These are phyloP conservation scores for Theobroma cacao DNA, from an alignment of 345 rosid species.

Conservation along the genomic window DNA sequence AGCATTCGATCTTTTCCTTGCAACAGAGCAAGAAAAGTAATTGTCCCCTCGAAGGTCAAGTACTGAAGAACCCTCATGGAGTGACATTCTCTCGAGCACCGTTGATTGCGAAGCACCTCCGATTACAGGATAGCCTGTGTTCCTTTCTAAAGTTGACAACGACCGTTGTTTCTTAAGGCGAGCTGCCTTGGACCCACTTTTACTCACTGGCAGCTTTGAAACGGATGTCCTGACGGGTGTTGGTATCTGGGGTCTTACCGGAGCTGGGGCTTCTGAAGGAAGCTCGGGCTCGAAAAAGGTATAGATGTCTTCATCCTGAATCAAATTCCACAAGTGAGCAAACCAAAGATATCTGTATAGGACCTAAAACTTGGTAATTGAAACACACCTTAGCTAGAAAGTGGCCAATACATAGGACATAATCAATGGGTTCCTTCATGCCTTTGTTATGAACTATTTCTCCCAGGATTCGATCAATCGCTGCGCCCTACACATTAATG, in stretches of 20 bases:
- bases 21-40: constrained; percentile 60
- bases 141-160: constrained; percentile 35
- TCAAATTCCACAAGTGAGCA: too few relatives aligned
- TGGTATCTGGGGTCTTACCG: constrained; percentile 9
- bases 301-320: constrained; percentile 61
- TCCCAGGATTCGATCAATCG: constrained; percentile 55
- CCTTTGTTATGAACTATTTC: constrained; percentile 46
- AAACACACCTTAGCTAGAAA: constrained; percentile 45
- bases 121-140: constrained; percentile 4
- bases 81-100: constrained; percentile 21
- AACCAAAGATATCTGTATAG: too few relatives aligned
- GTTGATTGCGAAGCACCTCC: constrained; percentile 32
- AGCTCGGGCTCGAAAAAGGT: constrained; percentile 62
- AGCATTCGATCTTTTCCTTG: constrained; percentile 47
- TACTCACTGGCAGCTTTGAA: constrained; percentile 12
- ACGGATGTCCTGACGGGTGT: constrained; percentile 18
- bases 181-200: constrained; percentile 22
- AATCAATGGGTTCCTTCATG: constrained; percentile 54
- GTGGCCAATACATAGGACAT: constrained; percentile 56
- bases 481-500: constrained; percentile 47
- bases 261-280: constrained; percentile 24
- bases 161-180: constrained; percentile 40
- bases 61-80: constrained; percentile 48
- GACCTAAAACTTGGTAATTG: neutral
- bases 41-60: constrained; percentile 51